A percentile compares a stretch with the other conserved stretches of the same genome.
Conservation (phyloP, 305 asterid genomes). For the Solanum aculeatissimum region DNA sequence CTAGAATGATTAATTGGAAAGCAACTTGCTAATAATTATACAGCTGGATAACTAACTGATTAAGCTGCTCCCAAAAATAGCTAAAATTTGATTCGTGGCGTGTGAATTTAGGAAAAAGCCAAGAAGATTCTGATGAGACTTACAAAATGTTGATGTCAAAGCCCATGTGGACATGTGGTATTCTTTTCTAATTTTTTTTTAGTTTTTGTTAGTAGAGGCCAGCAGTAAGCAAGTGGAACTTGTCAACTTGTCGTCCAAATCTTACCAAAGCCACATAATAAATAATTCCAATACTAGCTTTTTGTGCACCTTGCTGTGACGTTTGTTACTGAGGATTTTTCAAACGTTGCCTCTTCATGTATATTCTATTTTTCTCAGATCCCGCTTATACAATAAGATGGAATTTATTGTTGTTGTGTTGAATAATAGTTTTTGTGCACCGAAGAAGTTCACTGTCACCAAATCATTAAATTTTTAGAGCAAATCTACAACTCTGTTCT, state of each 20-base stretch:
- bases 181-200: no score
- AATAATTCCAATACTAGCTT: neutral
- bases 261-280: neutral
- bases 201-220: neutral
- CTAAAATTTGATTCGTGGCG: neutral
- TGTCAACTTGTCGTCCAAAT: neutral
- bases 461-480: neutral
- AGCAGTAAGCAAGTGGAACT: neutral
- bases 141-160: neutral
- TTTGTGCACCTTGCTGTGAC: neutral
- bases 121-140: neutral
- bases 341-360: accelerated
- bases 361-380: neutral
- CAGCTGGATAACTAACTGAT: neutral
- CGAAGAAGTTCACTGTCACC: neutral
- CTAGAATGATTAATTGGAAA: neutral
- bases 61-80: neutral
- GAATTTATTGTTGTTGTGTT: neutral
- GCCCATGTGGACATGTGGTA: neutral
- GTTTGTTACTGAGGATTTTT: neutral
- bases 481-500: neutral
- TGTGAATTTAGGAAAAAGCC: neutral
- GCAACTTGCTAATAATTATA: neutral
- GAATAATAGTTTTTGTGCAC: neutral
- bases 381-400: neutral